Base-by-base conservation (phyloP, 805 yeast species). In the Hanseniaspora lindneri region DNA sequence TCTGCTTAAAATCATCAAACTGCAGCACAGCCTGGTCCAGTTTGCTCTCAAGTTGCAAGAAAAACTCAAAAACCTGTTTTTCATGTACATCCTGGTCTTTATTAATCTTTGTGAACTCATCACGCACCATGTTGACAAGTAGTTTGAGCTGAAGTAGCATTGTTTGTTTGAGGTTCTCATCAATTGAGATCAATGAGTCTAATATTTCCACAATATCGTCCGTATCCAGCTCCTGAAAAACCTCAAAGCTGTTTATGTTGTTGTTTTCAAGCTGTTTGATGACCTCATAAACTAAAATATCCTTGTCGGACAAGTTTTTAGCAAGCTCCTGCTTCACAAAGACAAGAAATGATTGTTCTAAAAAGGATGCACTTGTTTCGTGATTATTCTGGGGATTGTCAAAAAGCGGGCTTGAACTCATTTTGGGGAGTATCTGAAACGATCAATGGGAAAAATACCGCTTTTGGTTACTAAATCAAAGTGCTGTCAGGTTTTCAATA, bases 11-110 rank as follows among this genome's bases (percentile, higher is more conserved):
- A 32, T 46, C 49, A n/a, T 48, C 24, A 30, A 39, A 47, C 14
- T 52, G 53, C 1, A 43, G 23, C 10, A 47, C 50, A 5, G 50
- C 28, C 4, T 36, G 43, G 2, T 43, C 47, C 6, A 54, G 8
- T 13, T 51, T 44, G 0, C 35, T 27, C 3, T 51, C 47, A 1
- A 40, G 11, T 14, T 39, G n/a, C 1, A 34, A 21, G 8, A 40
- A 36, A 3, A 41, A 35, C 17, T 37, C 29, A 1, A 36, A 21
- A 7, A 34, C 7, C 1, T 36, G 21, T 20, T 43, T 52, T 3
- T 41, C 50, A 4, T 32, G 25, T 10, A 32, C 44, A 9, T 14
- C 8, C n/a, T 39, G 41, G 10, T 41, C 43, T 10, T 44, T 21
- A 2, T 52, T 9, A 23, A 21, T 43, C 2, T 30, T 27, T 11